A percentile compares a stretch with the other conserved stretches of the same genome.
Conservation (phyloP, 2,329 filamentous ascomycete genomes). For the Rhinocladiella similis region DNA sequence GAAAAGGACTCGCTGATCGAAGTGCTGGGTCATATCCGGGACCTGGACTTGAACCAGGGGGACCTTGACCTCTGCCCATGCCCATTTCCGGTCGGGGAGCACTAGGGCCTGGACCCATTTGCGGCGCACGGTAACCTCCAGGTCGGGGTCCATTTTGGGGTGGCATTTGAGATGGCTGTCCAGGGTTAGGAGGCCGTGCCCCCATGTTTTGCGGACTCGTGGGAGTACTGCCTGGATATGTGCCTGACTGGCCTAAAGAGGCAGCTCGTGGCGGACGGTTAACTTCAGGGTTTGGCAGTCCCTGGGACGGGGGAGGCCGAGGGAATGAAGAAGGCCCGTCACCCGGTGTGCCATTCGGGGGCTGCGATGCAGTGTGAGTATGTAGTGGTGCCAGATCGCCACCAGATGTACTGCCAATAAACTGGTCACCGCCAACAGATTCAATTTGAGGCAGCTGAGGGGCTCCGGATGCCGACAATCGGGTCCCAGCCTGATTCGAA, state of each 20-base stretch:
- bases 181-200: not conserved
- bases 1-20: not conserved
- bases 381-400: not conserved
- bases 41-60: not conserved
- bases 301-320: not conserved
- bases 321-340: not conserved
- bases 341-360: not conserved
- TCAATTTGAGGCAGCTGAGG: slow-evolving; percentile 19
- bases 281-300: not conserved
- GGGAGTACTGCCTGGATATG: not conserved
- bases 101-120: not conserved
- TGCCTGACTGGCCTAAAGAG: not conserved
- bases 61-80: not conserved
- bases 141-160: not conserved
- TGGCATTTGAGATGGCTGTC: not conserved
- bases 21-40: slow-evolving; percentile 2
- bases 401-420: slow-evolving; percentile 7
- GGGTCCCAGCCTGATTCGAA: slow-evolving; percentile 1
- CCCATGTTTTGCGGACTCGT: not conserved
- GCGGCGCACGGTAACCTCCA: not conserved
- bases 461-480: slow-evolving; percentile 7
- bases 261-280: not conserved
- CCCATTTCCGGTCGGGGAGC: not conserved
- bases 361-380: not conserved
- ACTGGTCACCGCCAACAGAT: not conserved